Evolutionary conservation across 1,139 yeast species (phyloP), one percentile per base, ranked within the genome.

Genomic region (Taphrina betulina): DNA sequence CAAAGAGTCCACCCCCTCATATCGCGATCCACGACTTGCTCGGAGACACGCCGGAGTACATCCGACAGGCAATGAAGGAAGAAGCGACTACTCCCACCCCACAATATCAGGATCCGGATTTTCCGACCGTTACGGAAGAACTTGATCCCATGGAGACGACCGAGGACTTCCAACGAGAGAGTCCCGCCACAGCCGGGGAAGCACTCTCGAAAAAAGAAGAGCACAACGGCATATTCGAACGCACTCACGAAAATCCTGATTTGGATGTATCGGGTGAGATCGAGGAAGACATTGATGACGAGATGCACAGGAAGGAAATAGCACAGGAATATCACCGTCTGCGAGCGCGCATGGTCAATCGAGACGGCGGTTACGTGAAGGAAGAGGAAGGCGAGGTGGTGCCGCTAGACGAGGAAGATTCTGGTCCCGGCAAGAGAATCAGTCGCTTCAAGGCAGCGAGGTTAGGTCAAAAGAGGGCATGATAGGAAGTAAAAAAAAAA

Each of bases 361-460:
- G 34, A 17, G 33, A 42, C 10, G 56, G 56, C 7, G 56, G 56
- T 23, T 52, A 42, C 35, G 23, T 52, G 22, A 42, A 52, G 26
- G 42, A 34, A 16, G 50, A 52, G 24, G 56, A 52, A 17, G 50
- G 36, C 7, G 43, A 37, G 29, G 34, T 33, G 8, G 50, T 43
- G 16, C 50, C 50, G 16, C 37, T 41, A 8, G 56, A 52, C 5
- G 56, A 52, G 37, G 46, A 52, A 12, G 52, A 45, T 24, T 26
- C 24, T 2, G 42, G 34, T 10, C 42, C 52, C 24, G 42, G 35
- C n/a, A 33, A 23, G 26, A 34, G 33, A 14, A 36, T 52, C 26
- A 52, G 56, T 41, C 34, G 56, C 2, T 52, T 52, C 50, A 52
- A 42, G 23, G 56, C 56, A 5, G 56, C 56, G 5, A 22, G 56